phyloP scores from a whole-genome alignment of 805 yeast species.

The Metschnikowia orientalis region DNA sequence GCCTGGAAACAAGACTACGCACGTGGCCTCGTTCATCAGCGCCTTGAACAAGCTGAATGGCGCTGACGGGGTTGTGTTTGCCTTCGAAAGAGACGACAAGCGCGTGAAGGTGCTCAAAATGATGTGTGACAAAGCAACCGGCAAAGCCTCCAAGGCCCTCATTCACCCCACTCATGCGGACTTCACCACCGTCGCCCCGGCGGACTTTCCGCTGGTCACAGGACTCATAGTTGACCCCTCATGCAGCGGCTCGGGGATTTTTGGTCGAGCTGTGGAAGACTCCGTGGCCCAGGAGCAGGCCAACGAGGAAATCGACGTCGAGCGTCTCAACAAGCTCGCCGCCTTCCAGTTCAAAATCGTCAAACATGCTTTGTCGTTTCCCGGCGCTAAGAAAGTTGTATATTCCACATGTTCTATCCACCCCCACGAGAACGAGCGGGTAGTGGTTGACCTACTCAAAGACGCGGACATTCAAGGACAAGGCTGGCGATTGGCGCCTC shows the following conservation, averaged over 20 bases:
- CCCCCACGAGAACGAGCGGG: constrained; percentile 90
- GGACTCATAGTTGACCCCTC: constrained; percentile 94
- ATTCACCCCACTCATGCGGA: constrained; percentile 58
- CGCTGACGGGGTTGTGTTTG: constrained; percentile 48
- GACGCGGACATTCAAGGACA: constrained; percentile 57
- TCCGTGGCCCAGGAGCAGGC: constrained; percentile 38
- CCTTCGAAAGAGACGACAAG: constrained; percentile 80
- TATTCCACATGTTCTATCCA: constrained; percentile 96
- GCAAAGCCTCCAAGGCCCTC: constrained; percentile 22
- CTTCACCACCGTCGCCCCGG: constrained; percentile 58
- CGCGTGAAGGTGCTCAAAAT: constrained; percentile 65
- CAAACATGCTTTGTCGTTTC: constrained; percentile 82
- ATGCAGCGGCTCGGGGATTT: constrained; percentile 96
- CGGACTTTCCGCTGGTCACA: constrained; percentile 58
- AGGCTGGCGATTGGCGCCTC: constrained; percentile 72
- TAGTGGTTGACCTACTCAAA: constrained; percentile 70
- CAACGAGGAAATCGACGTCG: constrained; percentile 38
- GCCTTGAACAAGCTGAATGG: constrained; percentile 9
- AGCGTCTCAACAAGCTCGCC: constrained; percentile 67
- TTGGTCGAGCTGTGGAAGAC: constrained; percentile 75
- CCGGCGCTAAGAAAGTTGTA: constrained; percentile 70
- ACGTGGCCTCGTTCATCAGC: constrained; percentile 66
- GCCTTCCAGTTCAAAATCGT: constrained; percentile 86
- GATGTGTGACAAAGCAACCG: constrained; percentile 73
- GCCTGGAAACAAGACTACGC: constrained; percentile 97